Percentiles rank a stretch among this genome's conserved stretches.
Conservation (phyloP, 345 rosid species). For the Syzygium aromaticum region DNA sequence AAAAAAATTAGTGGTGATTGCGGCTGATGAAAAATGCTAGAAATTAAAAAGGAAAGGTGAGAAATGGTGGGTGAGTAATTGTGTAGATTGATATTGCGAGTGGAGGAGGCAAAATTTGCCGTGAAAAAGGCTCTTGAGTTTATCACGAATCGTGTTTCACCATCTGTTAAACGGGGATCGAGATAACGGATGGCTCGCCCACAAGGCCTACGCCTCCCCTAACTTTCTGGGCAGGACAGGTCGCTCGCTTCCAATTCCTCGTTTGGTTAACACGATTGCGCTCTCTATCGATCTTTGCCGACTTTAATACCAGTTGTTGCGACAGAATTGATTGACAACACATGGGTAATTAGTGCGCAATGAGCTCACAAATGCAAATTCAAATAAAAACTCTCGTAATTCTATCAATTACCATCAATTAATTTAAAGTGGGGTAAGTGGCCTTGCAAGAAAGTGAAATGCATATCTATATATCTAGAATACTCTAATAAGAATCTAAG, state of each 20-base stretch:
- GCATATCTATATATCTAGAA: background rate
- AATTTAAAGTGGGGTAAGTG: background rate
- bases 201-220: background rate
- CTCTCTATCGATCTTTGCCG: background rate
- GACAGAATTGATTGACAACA: background rate
- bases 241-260: no score
- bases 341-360: background rate
- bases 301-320: fast-evolving
- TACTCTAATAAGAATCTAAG: background rate
- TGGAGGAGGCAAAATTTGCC: background rate
- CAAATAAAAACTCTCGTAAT: background rate
- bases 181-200: background rate
- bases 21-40: background rate
- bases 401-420: background rate
- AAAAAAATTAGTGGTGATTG: background rate
- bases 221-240: background rate
- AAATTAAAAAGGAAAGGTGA: background rate
- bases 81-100: background rate
- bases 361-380: background rate
- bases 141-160: fast-evolving
- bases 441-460: background rate
- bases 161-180: fast-evolving
- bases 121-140: background rate
- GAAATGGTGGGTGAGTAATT: background rate
- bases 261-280: background rate